Evolutionary conservation across 2,329 filamentous ascomycete genomes (phyloP).

Genomic region (Alternaria alternata): DNA sequence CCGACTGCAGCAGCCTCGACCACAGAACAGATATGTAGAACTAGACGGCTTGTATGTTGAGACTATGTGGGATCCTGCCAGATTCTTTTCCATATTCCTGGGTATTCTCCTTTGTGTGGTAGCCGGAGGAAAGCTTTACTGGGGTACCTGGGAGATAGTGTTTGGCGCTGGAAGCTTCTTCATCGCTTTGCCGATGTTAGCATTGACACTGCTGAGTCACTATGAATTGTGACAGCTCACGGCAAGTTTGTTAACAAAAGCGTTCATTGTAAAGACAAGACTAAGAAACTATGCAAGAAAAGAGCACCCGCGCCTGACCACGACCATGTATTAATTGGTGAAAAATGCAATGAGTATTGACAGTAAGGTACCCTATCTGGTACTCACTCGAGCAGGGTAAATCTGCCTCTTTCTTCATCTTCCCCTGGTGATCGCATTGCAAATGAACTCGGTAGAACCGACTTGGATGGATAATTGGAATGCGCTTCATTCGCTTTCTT

Average conservation of each 20-base stretch:
- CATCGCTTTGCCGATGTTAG: slow-evolving; percentile 12
- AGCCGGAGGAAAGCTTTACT: neutral
- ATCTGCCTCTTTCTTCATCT: neutral
- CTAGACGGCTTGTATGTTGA: neutral
- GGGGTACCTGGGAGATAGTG: slow-evolving; percentile 14
- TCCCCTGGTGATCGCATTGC: neutral
- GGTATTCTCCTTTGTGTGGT: neutral
- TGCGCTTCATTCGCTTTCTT: neutral
- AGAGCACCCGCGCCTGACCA: no score
- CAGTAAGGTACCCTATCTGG: fast-evolving
- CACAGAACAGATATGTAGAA: neutral
- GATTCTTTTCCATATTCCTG: neutral
- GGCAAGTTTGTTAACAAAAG: neutral
- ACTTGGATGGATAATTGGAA: neutral
- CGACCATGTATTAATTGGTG: fast-evolving
- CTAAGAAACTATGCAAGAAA: neutral
- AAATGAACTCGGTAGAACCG: neutral
- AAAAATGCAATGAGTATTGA: no score
- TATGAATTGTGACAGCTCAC: neutral
- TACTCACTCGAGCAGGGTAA: fast-evolving
- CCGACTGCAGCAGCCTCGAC: no score
- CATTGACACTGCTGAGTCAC: neutral
- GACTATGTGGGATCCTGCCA: neutral
- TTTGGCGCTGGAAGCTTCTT: slow-evolving; percentile 20
- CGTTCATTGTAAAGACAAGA: neutral